A percentile compares a stretch with the other conserved stretches of the same genome.
phyloP scores from a whole-genome alignment of 2,329 filamentous ascomycete genomes.

The Arthroderma sp. region DNA sequence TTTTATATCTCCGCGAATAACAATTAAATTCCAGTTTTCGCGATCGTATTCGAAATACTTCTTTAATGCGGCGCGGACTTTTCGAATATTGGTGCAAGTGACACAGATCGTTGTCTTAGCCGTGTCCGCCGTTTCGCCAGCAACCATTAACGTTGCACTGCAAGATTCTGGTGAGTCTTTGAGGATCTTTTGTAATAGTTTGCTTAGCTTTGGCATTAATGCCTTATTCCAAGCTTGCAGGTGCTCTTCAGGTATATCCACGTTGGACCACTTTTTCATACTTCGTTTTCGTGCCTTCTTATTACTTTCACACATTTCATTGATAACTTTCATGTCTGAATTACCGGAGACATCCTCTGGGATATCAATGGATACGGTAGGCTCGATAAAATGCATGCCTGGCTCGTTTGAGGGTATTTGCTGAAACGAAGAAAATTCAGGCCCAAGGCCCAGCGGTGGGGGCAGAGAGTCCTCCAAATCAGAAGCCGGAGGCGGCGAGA shows the following conservation, averaged over 20 bases:
- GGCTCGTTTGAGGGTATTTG: constrained; percentile 13
- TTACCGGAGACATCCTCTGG: constrained; percentile 17
- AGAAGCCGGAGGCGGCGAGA: constrained; percentile 29
- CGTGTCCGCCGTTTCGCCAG: constrained; percentile 45
- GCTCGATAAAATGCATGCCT: constrained; percentile 6
- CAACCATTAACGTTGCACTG: constrained; percentile 48
- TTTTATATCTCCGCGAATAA: constrained; percentile 47
- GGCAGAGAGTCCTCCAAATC: constrained; percentile 34
- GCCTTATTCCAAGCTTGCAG: constrained; percentile 48
- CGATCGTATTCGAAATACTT: constrained; percentile 47
- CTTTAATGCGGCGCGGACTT: constrained; percentile 46
- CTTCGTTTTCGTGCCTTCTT: constrained; percentile 30
- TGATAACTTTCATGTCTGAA: constrained; percentile 12
- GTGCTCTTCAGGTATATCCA: constrained; percentile 45
- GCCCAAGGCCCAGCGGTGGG: constrained; percentile 28
- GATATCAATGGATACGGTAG: constrained; percentile 11
- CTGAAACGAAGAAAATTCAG: constrained; percentile 6
- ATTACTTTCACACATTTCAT: constrained; percentile 16
- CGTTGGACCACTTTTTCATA: constrained; percentile 34
- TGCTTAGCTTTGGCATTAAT: constrained; percentile 46
- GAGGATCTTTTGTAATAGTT: constrained; percentile 47
- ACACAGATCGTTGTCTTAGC: constrained; percentile 52
- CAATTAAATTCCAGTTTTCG: constrained; percentile 47
- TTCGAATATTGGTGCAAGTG: constrained; percentile 47
- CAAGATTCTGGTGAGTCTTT: constrained; percentile 49